Evolutionary conservation across 768 basidiomycete species (phyloP).

Genomic region (Piloderma croceum): DNA sequence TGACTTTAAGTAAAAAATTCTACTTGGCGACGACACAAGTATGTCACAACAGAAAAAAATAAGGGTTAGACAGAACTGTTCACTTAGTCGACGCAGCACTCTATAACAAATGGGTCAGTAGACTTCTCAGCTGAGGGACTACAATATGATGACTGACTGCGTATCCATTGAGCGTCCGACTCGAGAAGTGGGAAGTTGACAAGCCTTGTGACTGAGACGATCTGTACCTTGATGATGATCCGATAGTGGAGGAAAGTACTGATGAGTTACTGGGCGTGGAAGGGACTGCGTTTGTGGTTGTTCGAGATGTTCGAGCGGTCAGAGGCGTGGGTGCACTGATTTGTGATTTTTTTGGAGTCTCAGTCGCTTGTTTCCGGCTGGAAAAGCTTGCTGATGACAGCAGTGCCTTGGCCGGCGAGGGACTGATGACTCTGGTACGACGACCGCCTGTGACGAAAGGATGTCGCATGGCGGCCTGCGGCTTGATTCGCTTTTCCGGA

Average conservation of each 20-base stretch:
- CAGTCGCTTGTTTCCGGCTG: constrained; percentile 48
- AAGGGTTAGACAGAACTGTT: too few relatives aligned
- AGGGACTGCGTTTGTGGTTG: constrained; percentile 39
- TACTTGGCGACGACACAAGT: too few relatives aligned
- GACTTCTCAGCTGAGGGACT: constrained; percentile 28
- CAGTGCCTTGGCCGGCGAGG: constrained; percentile 47
- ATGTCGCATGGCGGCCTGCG: constrained; percentile 87
- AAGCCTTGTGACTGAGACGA: constrained; percentile 65
- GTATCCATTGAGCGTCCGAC: constrained; percentile 66
- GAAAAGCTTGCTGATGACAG: constrained; percentile 50
- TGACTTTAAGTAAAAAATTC: constrained; percentile 22
- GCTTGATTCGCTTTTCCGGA: constrained; percentile 92
- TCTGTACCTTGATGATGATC: constrained; percentile 60
- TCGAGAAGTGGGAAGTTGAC: constrained; percentile 71
- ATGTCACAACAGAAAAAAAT: too few relatives aligned
- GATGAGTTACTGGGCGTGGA: constrained; percentile 52
- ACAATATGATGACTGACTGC: constrained; percentile 43
- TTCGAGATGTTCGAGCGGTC: constrained; percentile 68
- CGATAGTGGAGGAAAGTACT: constrained; percentile 49
- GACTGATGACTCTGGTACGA: constrained; percentile 41
- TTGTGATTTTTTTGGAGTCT: constrained; percentile 84
- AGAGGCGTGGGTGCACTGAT: constrained; percentile 87
- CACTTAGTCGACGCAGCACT: too few relatives aligned
- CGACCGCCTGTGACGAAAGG: constrained; percentile 75
- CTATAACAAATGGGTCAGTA: constrained; percentile 15